Conservation (phyloP, 495 filamentous ascomycete species). For the Immersiella caudata region DNA sequence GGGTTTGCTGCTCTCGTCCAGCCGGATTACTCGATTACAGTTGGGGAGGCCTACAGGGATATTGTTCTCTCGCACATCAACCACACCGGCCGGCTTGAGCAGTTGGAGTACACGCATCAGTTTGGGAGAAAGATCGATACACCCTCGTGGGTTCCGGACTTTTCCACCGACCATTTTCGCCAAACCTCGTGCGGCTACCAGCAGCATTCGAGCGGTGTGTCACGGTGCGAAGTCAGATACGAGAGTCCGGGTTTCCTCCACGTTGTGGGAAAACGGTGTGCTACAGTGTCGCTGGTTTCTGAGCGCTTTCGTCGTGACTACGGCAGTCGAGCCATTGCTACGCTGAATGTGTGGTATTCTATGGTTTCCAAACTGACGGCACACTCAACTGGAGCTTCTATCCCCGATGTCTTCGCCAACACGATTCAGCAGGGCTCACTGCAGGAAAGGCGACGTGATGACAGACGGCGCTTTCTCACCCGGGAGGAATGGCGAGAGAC, state of each 20-base stretch:
- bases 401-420: not conserved
- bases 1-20: not conserved
- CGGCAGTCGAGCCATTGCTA: not conserved
- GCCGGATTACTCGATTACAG: not conserved
- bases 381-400: not conserved
- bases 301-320: not conserved
- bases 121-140: not conserved
- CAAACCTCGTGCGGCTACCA: not conserved
- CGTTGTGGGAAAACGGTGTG: not conserved
- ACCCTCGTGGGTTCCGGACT: not conserved
- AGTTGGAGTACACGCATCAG: constrained; percentile 2
- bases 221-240: not conserved
- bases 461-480: not conserved
- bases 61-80: not conserved
- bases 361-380: not conserved
- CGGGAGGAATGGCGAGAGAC: not conserved
- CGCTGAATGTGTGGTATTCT: not conserved
- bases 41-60: not conserved
- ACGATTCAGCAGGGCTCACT: not conserved
- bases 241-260: not conserved
- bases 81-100: constrained; percentile 1
- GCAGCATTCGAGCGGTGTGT: not conserved
- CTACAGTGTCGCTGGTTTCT: not conserved
- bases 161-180: not conserved
- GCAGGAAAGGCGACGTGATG: not conserved